Percentiles rank a stretch among this genome's conserved stretches.
Conservation (phyloP, 345 rosid genomes). For the Acer negundo region DNA sequence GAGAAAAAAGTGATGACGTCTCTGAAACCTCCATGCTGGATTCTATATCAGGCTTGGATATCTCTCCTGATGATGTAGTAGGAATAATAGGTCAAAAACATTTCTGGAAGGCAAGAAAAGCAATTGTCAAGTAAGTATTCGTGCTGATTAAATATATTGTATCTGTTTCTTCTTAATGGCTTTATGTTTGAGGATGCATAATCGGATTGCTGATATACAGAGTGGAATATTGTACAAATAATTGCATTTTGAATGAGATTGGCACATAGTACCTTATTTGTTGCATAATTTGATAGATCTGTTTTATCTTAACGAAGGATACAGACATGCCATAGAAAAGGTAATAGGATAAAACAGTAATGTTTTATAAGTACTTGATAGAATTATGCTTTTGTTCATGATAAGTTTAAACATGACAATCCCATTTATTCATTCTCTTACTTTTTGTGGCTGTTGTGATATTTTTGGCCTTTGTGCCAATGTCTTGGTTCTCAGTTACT, state of each 20-base stretch:
- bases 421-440: constrained; percentile 1
- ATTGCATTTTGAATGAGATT: not conserved
- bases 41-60: constrained; percentile 52
- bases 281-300: not conserved
- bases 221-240: not conserved
- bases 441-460: not conserved
- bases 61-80: constrained; percentile 86
- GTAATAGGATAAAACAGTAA: not conserved
- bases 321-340: not conserved
- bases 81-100: constrained; percentile 83
- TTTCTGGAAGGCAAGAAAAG: constrained; percentile 94
- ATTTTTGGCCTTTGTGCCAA: not conserved
- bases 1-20: constrained; percentile 50
- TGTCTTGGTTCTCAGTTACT: not conserved
- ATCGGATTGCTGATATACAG: not conserved
- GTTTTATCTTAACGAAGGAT: not conserved
- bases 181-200: constrained; percentile 1
- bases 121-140: constrained; percentile 78
- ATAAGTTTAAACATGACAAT: not conserved
- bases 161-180: not conserved
- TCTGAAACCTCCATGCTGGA: constrained; percentile 77
- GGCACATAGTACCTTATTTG: not conserved
- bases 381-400: not conserved
- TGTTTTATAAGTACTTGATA: not conserved
- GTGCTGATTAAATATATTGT: not conserved